Percentiles rank a stretch among this genome's conserved stretches.
Evolutionary conservation across 2,329 filamentous ascomycete species (phyloP).

Genomic region (Fusarium acutatum): DNA sequence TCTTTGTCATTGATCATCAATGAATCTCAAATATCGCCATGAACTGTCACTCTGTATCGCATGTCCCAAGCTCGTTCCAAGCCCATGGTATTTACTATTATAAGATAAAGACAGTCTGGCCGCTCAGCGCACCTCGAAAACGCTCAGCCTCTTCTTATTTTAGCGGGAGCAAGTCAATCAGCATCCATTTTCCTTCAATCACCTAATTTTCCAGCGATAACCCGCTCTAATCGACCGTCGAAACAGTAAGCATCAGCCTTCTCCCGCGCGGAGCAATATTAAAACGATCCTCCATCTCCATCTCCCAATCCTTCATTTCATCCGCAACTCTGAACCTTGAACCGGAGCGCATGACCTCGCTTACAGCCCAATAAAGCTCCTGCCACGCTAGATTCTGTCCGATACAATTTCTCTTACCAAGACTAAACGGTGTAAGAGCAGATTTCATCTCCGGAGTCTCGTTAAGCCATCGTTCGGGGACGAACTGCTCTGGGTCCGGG

Average conservation of each 20-base stretch:
- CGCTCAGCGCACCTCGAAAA: neutral
- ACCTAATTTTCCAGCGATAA: neutral
- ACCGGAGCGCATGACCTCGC: neutral
- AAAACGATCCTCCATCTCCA: neutral
- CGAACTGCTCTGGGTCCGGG: neutral
- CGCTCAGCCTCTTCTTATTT: too few relatives aligned
- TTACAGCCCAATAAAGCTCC: neutral
- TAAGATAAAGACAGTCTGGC: neutral
- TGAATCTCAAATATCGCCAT: neutral
- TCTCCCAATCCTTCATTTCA: neutral
- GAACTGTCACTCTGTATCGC: neutral
- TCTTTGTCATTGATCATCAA: neutral
- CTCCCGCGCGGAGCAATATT: neutral
- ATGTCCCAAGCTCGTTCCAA: neutral
- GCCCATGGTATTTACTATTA: neutral
- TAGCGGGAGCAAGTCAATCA: too few relatives aligned
- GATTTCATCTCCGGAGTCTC: neutral
- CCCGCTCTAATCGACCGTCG: neutral
- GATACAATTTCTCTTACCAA: neutral
- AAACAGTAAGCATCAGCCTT: neutral
- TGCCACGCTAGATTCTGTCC: neutral
- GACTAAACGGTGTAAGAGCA: neutral
- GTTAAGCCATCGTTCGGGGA: neutral
- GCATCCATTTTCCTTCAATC: too few relatives aligned
- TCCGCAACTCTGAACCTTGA: neutral